Base-by-base conservation (phyloP, 1,139 yeast genomes). In the Candida albicans region DNA sequence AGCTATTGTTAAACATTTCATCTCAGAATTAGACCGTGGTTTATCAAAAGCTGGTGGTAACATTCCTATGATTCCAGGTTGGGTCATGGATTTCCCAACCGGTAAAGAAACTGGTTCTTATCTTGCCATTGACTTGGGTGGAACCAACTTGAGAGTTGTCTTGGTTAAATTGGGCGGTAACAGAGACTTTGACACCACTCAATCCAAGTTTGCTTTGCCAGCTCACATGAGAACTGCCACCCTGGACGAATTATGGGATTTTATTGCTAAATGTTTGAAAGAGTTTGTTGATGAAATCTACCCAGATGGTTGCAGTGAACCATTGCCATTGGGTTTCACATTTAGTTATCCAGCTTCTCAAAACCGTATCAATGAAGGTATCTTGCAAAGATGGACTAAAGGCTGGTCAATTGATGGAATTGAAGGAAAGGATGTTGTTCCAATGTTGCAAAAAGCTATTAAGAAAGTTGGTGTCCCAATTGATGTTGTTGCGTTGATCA, bases 371-470 rank as follows among this genome's bases (percentile, higher is more conserved):
- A 85, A 88, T 70, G 76, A 81, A 55, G 99, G 98, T 62, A 66
- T 87, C 46, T 78, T 93, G 63, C 96, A 89, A 75, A 81, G 95
- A 67, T 93, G 99, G 99, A 93, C 99, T 50, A 93, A 93, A 74
- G 99, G 99, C 52, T 93, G 88, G 68, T 96, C 93, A 65, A 89
- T 93, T 57, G 86, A 81, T 45, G 90, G 86, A 49, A 97, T 93
- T 43, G 99, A 93, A 73, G 97, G 97, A 50, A 77, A 87, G 45
- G 96, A 93, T 61, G 97, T 93, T 45, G 96, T 87, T 42, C 96
- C 96, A 51, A 75, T 91, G 86, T 79, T 93, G 58, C 95, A 87
- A 68, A 71, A 70, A 8, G 88, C 96, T 37, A 75, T 93, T 53
- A 70, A 79, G 52, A 77, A 77, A 57, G 67, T 74, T 52, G 65